A percentile compares a stretch with the other conserved stretches of the same genome.
phyloP scores from a whole-genome alignment of 164 flowering plant genomes.

The Annona squamosa region DNA sequence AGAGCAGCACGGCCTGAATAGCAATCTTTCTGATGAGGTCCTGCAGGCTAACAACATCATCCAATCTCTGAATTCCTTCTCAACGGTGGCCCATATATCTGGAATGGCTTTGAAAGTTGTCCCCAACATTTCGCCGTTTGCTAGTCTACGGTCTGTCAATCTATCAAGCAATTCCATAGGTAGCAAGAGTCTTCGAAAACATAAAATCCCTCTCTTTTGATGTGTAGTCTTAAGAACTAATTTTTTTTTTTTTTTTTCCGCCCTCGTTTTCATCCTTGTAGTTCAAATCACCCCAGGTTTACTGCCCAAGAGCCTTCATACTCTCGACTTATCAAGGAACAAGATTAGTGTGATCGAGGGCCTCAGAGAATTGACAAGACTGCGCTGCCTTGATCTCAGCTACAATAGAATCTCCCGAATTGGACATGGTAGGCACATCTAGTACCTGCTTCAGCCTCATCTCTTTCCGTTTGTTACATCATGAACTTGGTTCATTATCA shows the following conservation, averaged over 20 bases:
- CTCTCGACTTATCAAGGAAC: conserved; percentile 80
- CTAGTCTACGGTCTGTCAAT: conserved; percentile 71
- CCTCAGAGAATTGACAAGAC: conserved; percentile 65
- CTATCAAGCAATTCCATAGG: conserved; percentile 81
- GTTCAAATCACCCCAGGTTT: conserved; percentile 70
- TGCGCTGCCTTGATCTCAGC: conserved; percentile 83
- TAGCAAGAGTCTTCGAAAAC: conserved; percentile 11
- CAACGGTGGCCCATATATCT: conserved; percentile 71
- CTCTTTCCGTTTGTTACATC: background rate
- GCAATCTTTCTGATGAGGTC: conserved; percentile 44
- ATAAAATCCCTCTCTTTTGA: background rate
- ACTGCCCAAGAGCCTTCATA: conserved; percentile 84
- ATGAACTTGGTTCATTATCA: background rate
- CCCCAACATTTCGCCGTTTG: conserved; percentile 49
- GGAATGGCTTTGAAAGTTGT: conserved; percentile 68
- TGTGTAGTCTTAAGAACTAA: background rate
- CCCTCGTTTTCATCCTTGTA: conserved; percentile 28
- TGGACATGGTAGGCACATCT: conserved; percentile 60
- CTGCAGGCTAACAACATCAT: conserved; percentile 60
- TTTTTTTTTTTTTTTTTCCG: background rate
- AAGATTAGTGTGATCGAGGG: conserved; percentile 81
- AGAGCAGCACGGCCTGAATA: conserved; percentile 10
- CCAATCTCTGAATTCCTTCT: conserved; percentile 68
- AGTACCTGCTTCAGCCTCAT: background rate
- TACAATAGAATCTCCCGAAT: conserved; percentile 77